phyloP scores from a whole-genome alignment of 306 rosid genomes.

The Inga leiocalycina region DNA sequence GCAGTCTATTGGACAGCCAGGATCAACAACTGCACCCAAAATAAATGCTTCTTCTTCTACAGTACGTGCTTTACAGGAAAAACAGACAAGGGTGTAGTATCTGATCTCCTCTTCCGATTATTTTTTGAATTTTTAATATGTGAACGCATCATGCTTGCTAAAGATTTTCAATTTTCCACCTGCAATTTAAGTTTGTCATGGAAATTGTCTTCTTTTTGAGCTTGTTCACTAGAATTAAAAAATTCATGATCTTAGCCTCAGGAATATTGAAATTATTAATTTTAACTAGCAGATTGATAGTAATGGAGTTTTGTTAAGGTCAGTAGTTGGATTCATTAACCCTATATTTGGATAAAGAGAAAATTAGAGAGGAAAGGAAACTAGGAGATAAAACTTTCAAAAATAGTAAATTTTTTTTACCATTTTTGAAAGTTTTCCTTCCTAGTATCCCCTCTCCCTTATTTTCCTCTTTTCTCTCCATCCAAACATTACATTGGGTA shows the following conservation, averaged over 20 bases:
- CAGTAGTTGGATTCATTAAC: slow-evolving; percentile 23
- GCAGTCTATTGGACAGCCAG: slow-evolving; percentile 37
- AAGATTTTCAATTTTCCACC: not conserved
- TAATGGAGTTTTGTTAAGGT: slow-evolving; percentile 41
- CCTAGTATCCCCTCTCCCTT: too few species aligned
- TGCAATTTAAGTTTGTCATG: slow-evolving; percentile 7
- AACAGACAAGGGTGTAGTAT: slow-evolving; percentile 36
- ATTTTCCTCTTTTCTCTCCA: too few species aligned
- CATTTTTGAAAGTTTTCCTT: too few species aligned
- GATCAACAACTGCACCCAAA: slow-evolving; percentile 35
- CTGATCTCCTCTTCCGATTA: not conserved
- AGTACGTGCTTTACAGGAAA: slow-evolving; percentile 34
- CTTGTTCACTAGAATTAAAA: slow-evolving; percentile 24
- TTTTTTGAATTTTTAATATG: not conserved
- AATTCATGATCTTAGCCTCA: slow-evolving; percentile 23
- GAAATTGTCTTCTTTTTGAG: slow-evolving; percentile 5
- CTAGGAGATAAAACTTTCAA: too few species aligned
- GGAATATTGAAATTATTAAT: not conserved
- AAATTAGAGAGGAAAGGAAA: too few species aligned
- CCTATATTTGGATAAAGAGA: too few species aligned
- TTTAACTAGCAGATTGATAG: slow-evolving; percentile 35
- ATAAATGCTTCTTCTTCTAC: slow-evolving; percentile 38
- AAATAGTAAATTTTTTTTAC: too few species aligned
- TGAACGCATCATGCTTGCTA: slow-evolving; percentile 3
- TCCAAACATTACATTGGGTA: not conserved